Percentiles rank a stretch among this genome's conserved stretches.
Evolutionary conservation across 2,329 filamentous ascomycete species (phyloP).

Genomic region (Sporothrix inflata): DNA sequence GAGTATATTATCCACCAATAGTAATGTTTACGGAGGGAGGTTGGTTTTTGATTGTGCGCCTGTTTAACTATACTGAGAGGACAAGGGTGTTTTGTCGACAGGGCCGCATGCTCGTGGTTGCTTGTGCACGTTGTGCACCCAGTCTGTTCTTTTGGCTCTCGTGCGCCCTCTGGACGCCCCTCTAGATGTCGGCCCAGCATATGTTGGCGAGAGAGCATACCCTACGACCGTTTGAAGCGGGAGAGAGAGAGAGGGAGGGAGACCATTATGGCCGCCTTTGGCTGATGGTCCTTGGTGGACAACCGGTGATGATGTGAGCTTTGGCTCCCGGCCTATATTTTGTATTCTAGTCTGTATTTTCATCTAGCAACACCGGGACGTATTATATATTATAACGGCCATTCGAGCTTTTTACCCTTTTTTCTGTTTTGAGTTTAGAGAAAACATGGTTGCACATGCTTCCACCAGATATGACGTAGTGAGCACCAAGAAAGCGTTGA

Average conservation of each 20-base stretch:
- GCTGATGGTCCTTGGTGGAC: not conserved
- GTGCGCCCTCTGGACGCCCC: not conserved
- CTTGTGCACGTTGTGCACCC: not conserved
- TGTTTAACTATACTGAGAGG: not conserved
- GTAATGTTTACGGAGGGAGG: not conserved
- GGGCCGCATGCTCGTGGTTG: not conserved
- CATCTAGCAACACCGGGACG: conserved; percentile 6
- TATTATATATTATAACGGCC: conserved; percentile 24
- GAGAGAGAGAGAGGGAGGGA: not conserved
- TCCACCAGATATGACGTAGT: not conserved
- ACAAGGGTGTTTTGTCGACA: not conserved
- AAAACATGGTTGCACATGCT: not conserved
- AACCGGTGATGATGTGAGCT: not conserved
- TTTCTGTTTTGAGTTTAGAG: not conserved
- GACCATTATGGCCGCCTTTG: not conserved
- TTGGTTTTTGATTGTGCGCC: not conserved
- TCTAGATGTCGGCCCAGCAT: not conserved
- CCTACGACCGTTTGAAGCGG: not conserved
- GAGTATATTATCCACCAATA: conserved; percentile 5
- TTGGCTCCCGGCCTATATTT: conserved; percentile 16
- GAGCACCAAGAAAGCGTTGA: not conserved
- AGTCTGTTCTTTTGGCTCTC: conserved; percentile 9
- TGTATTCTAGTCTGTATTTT: conserved; percentile 28
- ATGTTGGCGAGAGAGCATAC: not conserved
- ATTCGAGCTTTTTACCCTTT: not conserved